Conservation (phyloP, 2,329 filamentous ascomycete genomes). For the Ophiostoma quercus region DNA sequence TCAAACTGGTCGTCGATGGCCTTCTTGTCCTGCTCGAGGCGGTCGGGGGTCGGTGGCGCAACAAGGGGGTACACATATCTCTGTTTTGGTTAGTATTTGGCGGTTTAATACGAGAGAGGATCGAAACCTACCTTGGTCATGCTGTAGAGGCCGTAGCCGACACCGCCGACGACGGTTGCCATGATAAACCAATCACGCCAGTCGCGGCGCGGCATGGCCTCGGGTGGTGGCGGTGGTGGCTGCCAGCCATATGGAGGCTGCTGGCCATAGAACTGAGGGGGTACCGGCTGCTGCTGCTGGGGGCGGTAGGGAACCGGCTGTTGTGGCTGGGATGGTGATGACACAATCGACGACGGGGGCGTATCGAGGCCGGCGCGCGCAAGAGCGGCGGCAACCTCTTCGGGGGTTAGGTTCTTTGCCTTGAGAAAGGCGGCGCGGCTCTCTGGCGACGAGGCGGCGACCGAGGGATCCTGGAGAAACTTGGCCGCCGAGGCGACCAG, state of each 20-base stretch:
- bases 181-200: conserved; percentile 99
- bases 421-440: conserved; percentile 89
- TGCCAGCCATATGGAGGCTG: conserved; percentile 51
- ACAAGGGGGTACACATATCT: conserved; percentile 90
- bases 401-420: conserved; percentile 94
- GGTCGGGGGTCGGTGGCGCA: conserved; percentile 86
- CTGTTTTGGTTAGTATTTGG: conserved; percentile 38
- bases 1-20: conserved; percentile 90
- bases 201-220: conserved; percentile 68
- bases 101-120: neutral
- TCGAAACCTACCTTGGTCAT: conserved; percentile 65
- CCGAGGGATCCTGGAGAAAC: conserved; percentile 93
- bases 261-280: conserved; percentile 42
- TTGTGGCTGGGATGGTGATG: conserved; percentile 32
- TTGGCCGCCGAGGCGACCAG: conserved; percentile 71
- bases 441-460: conserved; percentile 82
- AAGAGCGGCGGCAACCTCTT: conserved; percentile 84
- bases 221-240: conserved; percentile 42
- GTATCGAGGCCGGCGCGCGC: conserved; percentile 62
- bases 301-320: conserved; percentile 30
- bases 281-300: conserved; percentile 39
- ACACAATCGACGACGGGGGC: conserved; percentile 37
- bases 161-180: conserved; percentile 87
- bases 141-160: conserved; percentile 82
- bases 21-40: conserved; percentile 90